phyloP scores from a whole-genome alignment of 2,329 filamentous ascomycete genomes.

The Sarocladiaceae sp. region DNA sequence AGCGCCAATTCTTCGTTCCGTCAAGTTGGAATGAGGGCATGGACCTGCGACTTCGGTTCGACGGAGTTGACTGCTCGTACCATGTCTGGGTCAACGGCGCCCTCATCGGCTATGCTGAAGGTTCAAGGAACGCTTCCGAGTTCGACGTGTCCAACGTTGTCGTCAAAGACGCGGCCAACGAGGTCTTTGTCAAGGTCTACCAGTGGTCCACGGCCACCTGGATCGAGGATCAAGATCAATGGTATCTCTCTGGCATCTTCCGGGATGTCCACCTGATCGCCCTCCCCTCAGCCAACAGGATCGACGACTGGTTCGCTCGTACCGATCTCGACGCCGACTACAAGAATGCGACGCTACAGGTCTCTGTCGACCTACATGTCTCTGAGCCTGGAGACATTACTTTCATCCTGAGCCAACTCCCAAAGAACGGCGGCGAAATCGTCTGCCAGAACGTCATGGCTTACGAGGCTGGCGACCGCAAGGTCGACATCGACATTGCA shows the following conservation, averaged over 20 bases:
- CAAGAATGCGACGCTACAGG: slow-evolving; percentile 41
- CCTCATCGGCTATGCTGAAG: slow-evolving; percentile 60
- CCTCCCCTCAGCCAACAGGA: slow-evolving; percentile 41
- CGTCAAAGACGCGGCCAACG: slow-evolving; percentile 36
- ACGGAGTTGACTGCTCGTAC: slow-evolving; percentile 63
- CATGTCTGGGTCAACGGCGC: slow-evolving; percentile 60
- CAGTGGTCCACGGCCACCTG: slow-evolving; percentile 62
- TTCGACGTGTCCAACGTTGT: slow-evolving; percentile 55
- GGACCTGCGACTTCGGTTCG: slow-evolving; percentile 57
- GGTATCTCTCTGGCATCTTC: slow-evolving; percentile 61
- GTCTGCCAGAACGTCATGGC: slow-evolving; percentile 20
- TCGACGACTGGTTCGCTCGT: slow-evolving; percentile 52
- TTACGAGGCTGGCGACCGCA: slow-evolving; percentile 20
- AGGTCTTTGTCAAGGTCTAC: slow-evolving; percentile 56
- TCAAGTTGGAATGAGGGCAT: slow-evolving; percentile 30
- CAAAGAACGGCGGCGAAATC: slow-evolving; percentile 26
- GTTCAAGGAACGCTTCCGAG: slow-evolving; percentile 60
- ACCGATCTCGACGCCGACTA: slow-evolving; percentile 46
- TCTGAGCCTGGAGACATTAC: slow-evolving; percentile 28
- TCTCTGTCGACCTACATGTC: slow-evolving; percentile 38
- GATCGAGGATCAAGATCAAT: slow-evolving; percentile 63
- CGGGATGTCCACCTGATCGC: slow-evolving; percentile 56
- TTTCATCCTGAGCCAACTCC: slow-evolving; percentile 36
- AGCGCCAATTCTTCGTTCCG: slow-evolving; percentile 46
- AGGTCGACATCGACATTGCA: slow-evolving; percentile 36